A percentile compares a stretch with the other conserved stretches of the same genome.
Evolutionary conservation across 345 rosid genomes (phyloP).

Genomic region (Toxicodendron radicans): DNA sequence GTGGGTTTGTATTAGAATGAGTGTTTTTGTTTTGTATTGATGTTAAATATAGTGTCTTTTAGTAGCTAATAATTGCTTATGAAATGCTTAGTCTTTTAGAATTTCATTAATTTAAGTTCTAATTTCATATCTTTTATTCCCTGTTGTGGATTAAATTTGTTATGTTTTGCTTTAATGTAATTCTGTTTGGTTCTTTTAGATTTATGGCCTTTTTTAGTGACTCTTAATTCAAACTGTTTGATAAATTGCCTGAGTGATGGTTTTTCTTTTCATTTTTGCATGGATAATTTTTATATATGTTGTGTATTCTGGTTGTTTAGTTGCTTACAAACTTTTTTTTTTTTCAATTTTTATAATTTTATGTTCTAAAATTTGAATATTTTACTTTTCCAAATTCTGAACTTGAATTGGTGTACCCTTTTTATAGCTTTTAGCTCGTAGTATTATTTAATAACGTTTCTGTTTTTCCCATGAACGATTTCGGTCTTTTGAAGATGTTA

Average conservation of each 20-base stretch:
- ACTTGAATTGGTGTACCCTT: not conserved
- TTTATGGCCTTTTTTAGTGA: not conserved
- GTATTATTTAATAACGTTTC: not conserved
- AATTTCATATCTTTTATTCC: not conserved
- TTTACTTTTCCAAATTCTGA: not conserved
- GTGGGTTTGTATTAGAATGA: slow-evolving; percentile 12
- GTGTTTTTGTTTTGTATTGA: not conserved
- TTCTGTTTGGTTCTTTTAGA: not conserved
- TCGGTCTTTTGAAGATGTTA: not conserved
- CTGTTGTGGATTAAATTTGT: not conserved
- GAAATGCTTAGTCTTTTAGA: slow-evolving; percentile 2
- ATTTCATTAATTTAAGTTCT: not conserved
- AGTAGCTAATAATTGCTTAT: not conserved
- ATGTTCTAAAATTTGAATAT: not conserved
- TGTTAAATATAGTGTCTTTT: not conserved
- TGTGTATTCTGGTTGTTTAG: not conserved
- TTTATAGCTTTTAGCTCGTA: not conserved
- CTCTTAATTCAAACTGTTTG: not conserved
- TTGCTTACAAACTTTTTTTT: not conserved
- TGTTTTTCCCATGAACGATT: not conserved
- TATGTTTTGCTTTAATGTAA: not conserved
- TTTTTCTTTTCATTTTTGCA: not conserved
- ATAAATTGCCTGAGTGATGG: not conserved
- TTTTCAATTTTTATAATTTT: not conserved
- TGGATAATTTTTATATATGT: not conserved